phyloP scores from a whole-genome alignment of 2,329 filamentous ascomycete species.

The Stenocarpella maydis region DNA sequence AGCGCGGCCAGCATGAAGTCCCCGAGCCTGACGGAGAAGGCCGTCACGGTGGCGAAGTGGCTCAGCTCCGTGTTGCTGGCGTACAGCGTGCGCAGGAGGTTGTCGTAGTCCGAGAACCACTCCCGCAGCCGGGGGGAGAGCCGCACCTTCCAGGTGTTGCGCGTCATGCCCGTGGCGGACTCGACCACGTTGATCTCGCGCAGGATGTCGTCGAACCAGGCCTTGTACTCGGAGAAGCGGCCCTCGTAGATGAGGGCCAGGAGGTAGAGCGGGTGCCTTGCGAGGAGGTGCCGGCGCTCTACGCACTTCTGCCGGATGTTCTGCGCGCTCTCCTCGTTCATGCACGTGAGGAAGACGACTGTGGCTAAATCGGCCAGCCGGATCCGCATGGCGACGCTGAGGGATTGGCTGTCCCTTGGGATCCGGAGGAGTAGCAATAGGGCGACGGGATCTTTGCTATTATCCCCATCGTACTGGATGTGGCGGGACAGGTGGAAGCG shows the following conservation, averaged over 20 bases:
- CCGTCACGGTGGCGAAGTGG: conserved; percentile 8
- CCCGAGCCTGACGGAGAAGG: conserved; percentile 17
- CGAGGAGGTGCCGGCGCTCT: conserved; percentile 3
- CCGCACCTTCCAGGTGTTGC: conserved; percentile 17
- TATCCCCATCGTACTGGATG: conserved; percentile 1
- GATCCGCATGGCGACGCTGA: conserved; percentile 26
- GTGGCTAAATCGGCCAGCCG: conserved; percentile 17
- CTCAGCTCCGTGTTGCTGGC: conserved; percentile 28
- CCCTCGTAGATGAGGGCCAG: conserved; percentile 15
- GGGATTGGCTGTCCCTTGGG: conserved; percentile 5
- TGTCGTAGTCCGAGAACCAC: conserved; percentile 28
- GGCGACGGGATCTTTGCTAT: not conserved
- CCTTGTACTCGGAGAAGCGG: conserved; percentile 9
- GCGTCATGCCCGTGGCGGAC: conserved; percentile 26
- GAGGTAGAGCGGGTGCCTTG: conserved; percentile 18
- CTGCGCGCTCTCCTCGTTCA: not conserved
- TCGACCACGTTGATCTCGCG: conserved; percentile 21
- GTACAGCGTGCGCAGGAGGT: conserved; percentile 11
- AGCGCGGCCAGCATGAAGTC: not conserved
- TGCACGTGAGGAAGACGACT: conserved; percentile 5
- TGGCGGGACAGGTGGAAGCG: conserved; percentile 28
- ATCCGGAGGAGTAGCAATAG: conserved; percentile 19
- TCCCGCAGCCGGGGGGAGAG: not conserved
- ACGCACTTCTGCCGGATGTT: not conserved
- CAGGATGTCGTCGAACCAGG: conserved; percentile 18